Evolutionary conservation across 495 filamentous ascomycete genomes (phyloP).

Genomic region (Daldinia caldariorum): DNA sequence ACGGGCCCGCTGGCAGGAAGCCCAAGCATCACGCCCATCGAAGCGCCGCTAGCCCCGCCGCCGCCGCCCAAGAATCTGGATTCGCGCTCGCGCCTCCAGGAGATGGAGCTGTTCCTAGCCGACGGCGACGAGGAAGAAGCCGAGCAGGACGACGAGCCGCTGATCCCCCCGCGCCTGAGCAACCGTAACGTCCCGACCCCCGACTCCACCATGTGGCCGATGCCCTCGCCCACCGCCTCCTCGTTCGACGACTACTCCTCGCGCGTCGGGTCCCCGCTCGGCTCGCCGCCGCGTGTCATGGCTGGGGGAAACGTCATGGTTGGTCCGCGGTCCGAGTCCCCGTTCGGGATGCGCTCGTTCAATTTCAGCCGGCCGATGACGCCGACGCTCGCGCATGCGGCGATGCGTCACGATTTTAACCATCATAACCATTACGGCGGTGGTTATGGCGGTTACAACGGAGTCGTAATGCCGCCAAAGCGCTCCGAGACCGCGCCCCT

Average conservation of each 20-base stretch:
- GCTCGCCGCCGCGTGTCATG: constrained; percentile 28
- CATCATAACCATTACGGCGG: neutral
- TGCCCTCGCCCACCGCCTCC: constrained; percentile 36
- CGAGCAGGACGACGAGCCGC: neutral
- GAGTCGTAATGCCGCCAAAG: constrained; percentile 8
- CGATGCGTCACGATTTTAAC: constrained; percentile 19
- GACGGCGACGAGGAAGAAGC: constrained; percentile 34
- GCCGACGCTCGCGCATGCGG: constrained; percentile 24
- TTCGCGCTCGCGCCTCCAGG: constrained; percentile 9
- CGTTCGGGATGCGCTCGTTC: constrained; percentile 41
- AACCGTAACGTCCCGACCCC: constrained; percentile 40
- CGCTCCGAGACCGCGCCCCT: constrained; percentile 39
- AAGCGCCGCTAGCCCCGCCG: constrained; percentile 29
- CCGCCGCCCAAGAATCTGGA: constrained; percentile 19
- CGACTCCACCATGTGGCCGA: constrained; percentile 41
- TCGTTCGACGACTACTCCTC: constrained; percentile 33
- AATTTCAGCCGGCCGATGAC: constrained; percentile 45
- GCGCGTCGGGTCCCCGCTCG: constrained; percentile 20
- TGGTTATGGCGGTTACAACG: neutral
- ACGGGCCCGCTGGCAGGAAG: constrained; percentile 43
- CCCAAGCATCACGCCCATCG: constrained; percentile 36
- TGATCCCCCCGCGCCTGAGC: constrained; percentile 15
- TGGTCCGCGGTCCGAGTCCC: constrained; percentile 32
- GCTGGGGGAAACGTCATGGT: neutral
- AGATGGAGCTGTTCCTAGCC: constrained; percentile 24